These are phyloP conservation scores for Candida glaebosa DNA, from an alignment of 805 yeast genomes.

Conservation along the genomic window DNA sequence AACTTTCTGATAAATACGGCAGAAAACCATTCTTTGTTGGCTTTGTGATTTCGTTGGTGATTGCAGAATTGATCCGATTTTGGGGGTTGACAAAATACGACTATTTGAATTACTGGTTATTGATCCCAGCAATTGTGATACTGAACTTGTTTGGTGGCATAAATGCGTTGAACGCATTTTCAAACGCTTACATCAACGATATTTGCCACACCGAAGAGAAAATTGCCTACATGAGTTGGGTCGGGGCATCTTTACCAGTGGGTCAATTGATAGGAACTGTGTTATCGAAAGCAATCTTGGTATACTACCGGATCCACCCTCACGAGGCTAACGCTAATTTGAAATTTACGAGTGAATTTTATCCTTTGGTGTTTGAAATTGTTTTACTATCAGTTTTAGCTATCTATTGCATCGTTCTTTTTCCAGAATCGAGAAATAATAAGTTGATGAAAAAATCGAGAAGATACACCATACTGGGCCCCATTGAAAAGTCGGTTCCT, in stretches of 20 bases:
- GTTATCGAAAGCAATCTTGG: constrained; percentile 4
- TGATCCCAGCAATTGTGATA: constrained; percentile 36
- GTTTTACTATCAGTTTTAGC: constrained; percentile 28
- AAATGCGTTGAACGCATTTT: constrained; percentile 48
- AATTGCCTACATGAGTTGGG: constrained; percentile 49
- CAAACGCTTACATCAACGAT: constrained; percentile 70
- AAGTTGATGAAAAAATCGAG: constrained; percentile 40
- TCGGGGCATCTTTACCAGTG: constrained; percentile 49
- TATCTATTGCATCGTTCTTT: constrained; percentile 20
- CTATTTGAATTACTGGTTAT: constrained; percentile 27
- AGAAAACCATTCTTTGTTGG: constrained; percentile 22
- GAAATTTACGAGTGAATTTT: constrained; percentile 3
- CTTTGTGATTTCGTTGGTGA: not conserved
- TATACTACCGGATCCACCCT: not conserved
- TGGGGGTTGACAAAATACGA: constrained; percentile 15
- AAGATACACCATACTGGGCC: constrained; percentile 7
- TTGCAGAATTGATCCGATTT: constrained; percentile 5
- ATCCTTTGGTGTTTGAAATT: constrained; percentile 24
- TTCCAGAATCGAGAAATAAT: constrained; percentile 59
- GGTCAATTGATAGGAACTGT: constrained; percentile 63
- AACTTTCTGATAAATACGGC: constrained; percentile 32
- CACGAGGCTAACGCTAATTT: not conserved
- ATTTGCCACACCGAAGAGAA: constrained; percentile 56
- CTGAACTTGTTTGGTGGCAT: constrained; percentile 57
- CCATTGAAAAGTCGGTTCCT: not conserved